phyloP scores from a whole-genome alignment of 441 rosid genomes.

The Pelargonium cotyledonis region DNA sequence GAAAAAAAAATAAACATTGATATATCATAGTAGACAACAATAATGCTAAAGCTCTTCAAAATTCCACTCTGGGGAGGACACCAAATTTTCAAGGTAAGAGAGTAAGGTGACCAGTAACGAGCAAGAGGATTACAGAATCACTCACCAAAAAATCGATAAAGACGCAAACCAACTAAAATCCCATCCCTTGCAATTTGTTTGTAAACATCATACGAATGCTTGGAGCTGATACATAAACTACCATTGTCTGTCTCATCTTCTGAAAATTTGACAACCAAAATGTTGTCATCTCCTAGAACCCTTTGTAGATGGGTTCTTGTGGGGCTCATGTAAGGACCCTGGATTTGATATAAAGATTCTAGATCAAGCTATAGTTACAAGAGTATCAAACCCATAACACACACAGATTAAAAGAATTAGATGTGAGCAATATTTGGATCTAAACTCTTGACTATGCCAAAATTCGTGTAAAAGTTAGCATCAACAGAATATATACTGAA shows the following conservation, averaged over 20 bases:
- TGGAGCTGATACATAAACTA: background rate
- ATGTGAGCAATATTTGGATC: too few relatives aligned
- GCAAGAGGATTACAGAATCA: background rate
- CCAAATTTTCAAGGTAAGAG: background rate
- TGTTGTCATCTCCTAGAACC: slow-evolving; percentile 69
- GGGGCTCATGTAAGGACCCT: slow-evolving; percentile 56
- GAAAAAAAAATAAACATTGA: slow-evolving; percentile 14
- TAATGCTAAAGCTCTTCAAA: background rate
- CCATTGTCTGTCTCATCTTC: slow-evolving; percentile 18
- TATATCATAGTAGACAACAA: background rate
- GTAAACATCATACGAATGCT: slow-evolving; percentile 22
- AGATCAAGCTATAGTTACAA: background rate
- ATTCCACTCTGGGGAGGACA: background rate
- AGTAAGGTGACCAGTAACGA: background rate
- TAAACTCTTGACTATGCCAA: too few relatives aligned
- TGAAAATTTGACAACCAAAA: slow-evolving; percentile 54
- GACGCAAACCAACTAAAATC: slow-evolving; percentile 54
- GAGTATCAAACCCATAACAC: background rate
- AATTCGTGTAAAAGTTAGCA: too few relatives aligned
- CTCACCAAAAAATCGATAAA: slow-evolving; percentile 71
- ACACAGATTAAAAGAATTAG: too few relatives aligned
- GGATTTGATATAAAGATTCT: slow-evolving; percentile 13
- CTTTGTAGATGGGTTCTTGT: slow-evolving; percentile 52
- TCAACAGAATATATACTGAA: too few relatives aligned
- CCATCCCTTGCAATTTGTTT: slow-evolving; percentile 42